Evolutionary conservation across 805 yeast genomes (phyloP), one percentile per base, ranked within the genome.

Genomic region (Scheffersomyces amazonensis): DNA sequence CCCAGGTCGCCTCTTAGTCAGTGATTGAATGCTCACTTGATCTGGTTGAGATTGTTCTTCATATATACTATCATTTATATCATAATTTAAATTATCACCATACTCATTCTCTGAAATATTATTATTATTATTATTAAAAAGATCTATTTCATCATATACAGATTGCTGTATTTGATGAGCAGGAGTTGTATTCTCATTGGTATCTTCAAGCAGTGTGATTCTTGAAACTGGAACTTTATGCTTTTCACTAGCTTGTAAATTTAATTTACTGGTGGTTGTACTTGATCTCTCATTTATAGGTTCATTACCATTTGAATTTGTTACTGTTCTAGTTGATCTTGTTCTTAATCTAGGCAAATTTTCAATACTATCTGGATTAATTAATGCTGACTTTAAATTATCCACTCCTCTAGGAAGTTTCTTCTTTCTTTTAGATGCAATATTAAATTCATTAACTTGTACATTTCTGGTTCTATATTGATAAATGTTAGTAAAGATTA

Each of bases 371-470:
- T 51, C 54, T 4, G 47, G 37, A 18, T 55, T 49, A 11, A 52
- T 40, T 17, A 62, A 41, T 1, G 54, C 64, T 1, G 64, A 60
- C n/a, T 53, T 49, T 8, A 60, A 29, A 7, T 36, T 16, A 18
- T 31, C 12, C 10, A 30, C 10, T 13, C 12, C 5, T 27, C 30
- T 27, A 10, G 7, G 13, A 13, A 16, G n/a, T 10, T 10, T 15
- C 5, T 4, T 13, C 16, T n/a, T 29, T 21, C 11, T 36, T 16
- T 18, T 21, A n/a, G 31, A 22, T 18, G 15, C 28, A 9, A 33
- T 15, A 31, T 22, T 36, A 15, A 36, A 28, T 3, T 25, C 34
- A 16, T 30, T 18, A 16, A 29, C 20, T 13, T 36, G 33, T 5
- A 36, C 16, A 36, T 16, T 22, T 20, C 36, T 21, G 12, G 3